Conservation (phyloP, 805 yeast species). For the Pichia pseudocactophila region DNA sequence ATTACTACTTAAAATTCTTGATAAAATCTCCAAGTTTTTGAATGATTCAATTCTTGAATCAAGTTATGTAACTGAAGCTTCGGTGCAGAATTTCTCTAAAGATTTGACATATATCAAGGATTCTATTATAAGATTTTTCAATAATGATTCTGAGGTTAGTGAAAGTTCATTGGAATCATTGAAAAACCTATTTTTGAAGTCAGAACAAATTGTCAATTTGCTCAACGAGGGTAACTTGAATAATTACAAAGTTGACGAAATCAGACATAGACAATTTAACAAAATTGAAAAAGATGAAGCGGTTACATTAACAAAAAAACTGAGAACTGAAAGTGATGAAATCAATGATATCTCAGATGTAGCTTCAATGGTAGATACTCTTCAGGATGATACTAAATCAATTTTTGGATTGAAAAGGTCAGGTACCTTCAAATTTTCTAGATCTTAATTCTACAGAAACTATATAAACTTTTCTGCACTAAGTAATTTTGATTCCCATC, state of each 20-base stretch:
- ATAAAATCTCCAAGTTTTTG: conserved; percentile 67
- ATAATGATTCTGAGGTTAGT: background rate
- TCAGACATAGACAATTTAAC: conserved; percentile 59
- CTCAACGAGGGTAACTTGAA: conserved; percentile 41
- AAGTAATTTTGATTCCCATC: conserved; percentile 54
- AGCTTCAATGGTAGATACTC: conserved; percentile 2
- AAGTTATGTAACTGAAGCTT: conserved; percentile 50
- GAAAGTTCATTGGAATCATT: conserved; percentile 6
- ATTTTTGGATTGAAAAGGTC: conserved; percentile 22
- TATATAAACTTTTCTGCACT: conserved; percentile 16
- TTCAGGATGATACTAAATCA: conserved; percentile 16
- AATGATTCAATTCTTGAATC: conserved; percentile 47
- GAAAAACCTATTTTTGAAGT: conserved; percentile 43
- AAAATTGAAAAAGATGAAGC: conserved; percentile 72
- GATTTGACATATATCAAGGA: conserved; percentile 74
- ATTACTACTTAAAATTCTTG: conserved; percentile 80
- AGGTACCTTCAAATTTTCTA: conserved; percentile 11
- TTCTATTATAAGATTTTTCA: conserved; percentile 33
- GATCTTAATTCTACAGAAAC: background rate
- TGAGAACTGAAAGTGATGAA: conserved; percentile 16
- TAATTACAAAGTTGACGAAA: conserved; percentile 44
- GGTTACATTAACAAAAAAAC: conserved; percentile 45
- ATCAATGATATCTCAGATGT: background rate
- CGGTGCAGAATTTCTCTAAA: conserved; percentile 62
- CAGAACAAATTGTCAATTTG: conserved; percentile 71